Percentiles rank a stretch among this genome's conserved stretches.
Evolutionary conservation across 371 early-diverging fungal genomes (phyloP).

Genomic region (Actinomortierella ambigua): DNA sequence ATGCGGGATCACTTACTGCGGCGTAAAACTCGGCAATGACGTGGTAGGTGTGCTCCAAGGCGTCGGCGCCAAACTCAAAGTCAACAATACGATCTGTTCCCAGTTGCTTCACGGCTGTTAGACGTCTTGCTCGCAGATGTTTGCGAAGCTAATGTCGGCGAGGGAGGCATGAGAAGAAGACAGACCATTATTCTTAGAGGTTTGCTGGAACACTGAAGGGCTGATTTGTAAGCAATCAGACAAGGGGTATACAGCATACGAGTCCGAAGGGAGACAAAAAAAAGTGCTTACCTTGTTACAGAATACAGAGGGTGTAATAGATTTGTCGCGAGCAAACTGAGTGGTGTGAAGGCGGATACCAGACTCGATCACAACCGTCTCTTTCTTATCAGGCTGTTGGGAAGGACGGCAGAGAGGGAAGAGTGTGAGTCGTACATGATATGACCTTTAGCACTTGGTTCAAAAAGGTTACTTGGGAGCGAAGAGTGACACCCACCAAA

Average conservation of each 20-base stretch:
- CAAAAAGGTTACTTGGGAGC: neutral
- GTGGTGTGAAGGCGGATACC: conserved; percentile 95
- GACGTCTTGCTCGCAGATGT: conserved; percentile 82
- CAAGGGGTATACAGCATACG: too few species aligned
- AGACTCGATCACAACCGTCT: conserved; percentile 89
- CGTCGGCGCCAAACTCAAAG: conserved; percentile 86
- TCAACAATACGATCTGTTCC: conserved; percentile 94
- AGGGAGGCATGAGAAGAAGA: too few species aligned
- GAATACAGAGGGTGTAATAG: conserved; percentile 84
- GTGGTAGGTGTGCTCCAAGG: conserved; percentile 77
- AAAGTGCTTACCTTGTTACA: conserved; percentile 72
- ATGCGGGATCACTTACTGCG: conserved; percentile 55
- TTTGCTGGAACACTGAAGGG: neutral
- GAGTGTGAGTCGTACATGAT: neutral
- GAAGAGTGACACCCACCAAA: conserved; percentile 51
- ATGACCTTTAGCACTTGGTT: neutral
- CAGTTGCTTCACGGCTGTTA: conserved; percentile 83
- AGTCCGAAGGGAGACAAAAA: too few species aligned
- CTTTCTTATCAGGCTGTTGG: conserved; percentile 87
- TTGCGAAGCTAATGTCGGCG: conserved; percentile 75
- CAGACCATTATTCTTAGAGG: neutral
- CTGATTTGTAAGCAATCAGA: neutral
- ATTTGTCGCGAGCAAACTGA: conserved; percentile 86
- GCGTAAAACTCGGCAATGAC: conserved; percentile 96
- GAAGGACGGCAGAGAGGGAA: conserved; percentile 1